Base-by-base conservation (phyloP, 225 moss, liverwort and hornwort species). In the Anthoceros angustus region DNA sequence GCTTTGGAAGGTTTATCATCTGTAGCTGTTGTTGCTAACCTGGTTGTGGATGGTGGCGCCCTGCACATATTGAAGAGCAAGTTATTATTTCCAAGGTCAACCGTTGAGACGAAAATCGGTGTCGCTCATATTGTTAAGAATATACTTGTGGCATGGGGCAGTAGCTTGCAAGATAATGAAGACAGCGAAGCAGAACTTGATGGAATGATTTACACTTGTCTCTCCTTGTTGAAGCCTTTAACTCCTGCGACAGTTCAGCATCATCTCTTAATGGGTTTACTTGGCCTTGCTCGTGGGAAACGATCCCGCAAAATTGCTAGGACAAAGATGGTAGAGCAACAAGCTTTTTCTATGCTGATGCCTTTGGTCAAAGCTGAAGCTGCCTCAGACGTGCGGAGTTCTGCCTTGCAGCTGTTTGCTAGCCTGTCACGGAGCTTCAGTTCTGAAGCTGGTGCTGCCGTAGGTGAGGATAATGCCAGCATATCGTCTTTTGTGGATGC, bases 11-110 rank as follows among this genome's bases (percentile, higher is more conserved):
- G 78, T 75, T 74, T 92, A 9, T 79, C 88, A 12, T 71, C 71
- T 60, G 78, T 69, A 23, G 63, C 73, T 23, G 39, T 71, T 46
- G 86, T 81, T 63, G 82, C 86, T 68, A 60, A 70, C 32, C 66
- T 86, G 67, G 69, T 86, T 78, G 75, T 84, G 45, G 66, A 66
- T 61, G 61, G 41, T 15, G 46, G 26, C 25, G 70, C 72, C 25
- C 71, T 16, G 65, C 82, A 92, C 88, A 77, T 88, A 71, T 70
- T 92, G 61, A 77, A 82, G 63, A 79, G 83, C 62, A 67, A 88
- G 67, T 74, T 92, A 0, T 78, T 43, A 16, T 72, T 82, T 23
- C 66, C 70, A 2, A 73, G 61, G 68, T 70, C 77, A n/a, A 69
- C 68, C 5, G 25, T 21, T 14, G 67, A 43, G 12, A 62, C 71